Evolutionary conservation across 257 asterid species (phyloP).

Genomic region (Solanum okadae): DNA sequence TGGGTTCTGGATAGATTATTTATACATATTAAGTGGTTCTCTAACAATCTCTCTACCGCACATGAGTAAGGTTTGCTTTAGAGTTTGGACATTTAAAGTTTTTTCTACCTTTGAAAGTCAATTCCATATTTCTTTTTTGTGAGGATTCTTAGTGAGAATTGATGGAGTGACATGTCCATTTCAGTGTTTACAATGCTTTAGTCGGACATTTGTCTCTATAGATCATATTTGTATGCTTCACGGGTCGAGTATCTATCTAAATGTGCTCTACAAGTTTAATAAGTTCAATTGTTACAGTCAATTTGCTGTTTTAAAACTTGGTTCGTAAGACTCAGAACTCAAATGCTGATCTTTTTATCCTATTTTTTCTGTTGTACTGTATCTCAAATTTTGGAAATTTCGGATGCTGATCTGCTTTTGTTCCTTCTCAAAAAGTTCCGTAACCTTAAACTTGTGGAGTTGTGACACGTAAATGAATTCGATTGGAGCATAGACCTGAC

Average conservation of each 20-base stretch:
- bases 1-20: not conserved
- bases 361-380: not conserved
- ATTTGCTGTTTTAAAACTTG: not conserved
- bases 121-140: not conserved
- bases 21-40: not conserved
- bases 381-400: not conserved
- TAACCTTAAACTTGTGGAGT: not conserved
- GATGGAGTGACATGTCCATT: not conserved
- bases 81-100: not conserved
- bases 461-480: not conserved
- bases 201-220: not conserved
- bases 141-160: not conserved
- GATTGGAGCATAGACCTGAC: not conserved
- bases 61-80: not conserved
- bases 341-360: not conserved
- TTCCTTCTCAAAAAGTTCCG: not conserved
- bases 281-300: not conserved
- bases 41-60: not conserved
- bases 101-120: not conserved
- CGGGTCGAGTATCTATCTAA: not conserved
- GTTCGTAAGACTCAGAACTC: not conserved
- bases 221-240: not conserved
- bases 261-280: not conserved
- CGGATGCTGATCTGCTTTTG: not conserved
- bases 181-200: not conserved